Conservation (phyloP, 768 basidiomycete species). For the Trametes coccinea region DNA sequence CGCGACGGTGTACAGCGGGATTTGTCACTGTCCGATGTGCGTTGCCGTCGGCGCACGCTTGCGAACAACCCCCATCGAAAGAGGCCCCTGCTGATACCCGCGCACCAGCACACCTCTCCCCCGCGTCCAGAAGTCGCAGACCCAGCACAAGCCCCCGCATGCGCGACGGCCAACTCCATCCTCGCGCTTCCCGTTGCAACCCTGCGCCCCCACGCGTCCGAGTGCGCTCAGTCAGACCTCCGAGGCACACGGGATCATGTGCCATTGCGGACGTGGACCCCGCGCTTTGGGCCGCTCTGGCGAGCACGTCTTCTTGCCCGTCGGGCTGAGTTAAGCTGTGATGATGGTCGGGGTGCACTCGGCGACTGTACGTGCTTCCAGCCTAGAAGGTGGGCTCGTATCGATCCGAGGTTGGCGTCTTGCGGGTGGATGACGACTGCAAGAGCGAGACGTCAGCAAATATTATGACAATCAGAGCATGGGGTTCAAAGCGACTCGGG, state of each 20-base stretch:
- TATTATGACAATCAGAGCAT: neutral
- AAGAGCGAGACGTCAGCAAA: neutral
- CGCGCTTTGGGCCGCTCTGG: neutral
- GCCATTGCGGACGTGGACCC: neutral
- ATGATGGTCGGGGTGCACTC: neutral
- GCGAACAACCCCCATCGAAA: neutral
- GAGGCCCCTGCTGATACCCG: neutral
- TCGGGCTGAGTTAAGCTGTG: neutral
- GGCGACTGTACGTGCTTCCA: neutral
- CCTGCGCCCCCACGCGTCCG: neutral
- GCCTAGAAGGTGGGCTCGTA: neutral
- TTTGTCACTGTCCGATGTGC: neutral
- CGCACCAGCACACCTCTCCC: neutral
- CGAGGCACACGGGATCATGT: conserved; percentile 11
- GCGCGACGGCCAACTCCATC: neutral
- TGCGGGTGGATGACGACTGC: neutral
- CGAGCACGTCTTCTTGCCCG: neutral
- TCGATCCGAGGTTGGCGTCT: neutral
- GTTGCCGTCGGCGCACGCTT: neutral
- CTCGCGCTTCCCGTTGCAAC: neutral
- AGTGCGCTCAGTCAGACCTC: conserved; percentile 7
- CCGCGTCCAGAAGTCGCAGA: neutral
- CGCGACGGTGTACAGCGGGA: neutral
- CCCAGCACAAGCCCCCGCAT: neutral
- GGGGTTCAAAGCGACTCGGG: too few species aligned